Evolutionary conservation across 257 asterid genomes (phyloP).

Genomic region (Solanum medicagineum): DNA sequence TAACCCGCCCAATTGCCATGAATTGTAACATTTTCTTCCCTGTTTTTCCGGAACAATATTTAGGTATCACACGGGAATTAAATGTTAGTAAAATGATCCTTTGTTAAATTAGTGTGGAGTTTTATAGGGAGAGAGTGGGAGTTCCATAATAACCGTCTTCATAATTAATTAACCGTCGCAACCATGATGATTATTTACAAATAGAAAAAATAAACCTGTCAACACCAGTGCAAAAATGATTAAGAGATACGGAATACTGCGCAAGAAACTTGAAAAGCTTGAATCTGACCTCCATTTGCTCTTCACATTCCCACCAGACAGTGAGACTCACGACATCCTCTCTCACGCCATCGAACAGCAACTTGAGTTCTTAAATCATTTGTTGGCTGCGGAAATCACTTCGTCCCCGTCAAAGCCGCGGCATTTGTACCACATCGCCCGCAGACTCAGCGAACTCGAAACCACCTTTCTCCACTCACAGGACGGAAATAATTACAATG

Average conservation of each 20-base stretch:
- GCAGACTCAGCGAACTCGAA: constrained; percentile 7
- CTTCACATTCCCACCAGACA: constrained; percentile 11
- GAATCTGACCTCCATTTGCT: constrained; percentile 29
- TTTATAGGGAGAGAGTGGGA: background rate
- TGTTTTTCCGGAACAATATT: background rate
- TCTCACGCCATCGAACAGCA: constrained; percentile 6
- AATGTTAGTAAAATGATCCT: background rate
- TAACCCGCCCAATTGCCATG: no score
- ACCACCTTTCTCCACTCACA: background rate
- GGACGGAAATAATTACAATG: background rate
- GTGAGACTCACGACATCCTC: background rate
- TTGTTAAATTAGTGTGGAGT: background rate
- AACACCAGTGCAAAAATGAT: background rate
- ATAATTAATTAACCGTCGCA: background rate
- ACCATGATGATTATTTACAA: background rate
- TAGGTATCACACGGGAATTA: background rate
- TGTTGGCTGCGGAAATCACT: constrained; percentile 8
- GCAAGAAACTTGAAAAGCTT: constrained; percentile 47
- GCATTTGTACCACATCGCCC: constrained; percentile 3
- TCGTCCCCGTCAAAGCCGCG: constrained; percentile 6
- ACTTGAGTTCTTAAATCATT: constrained; percentile 4
- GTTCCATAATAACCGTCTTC: background rate
- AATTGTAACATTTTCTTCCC: no score
- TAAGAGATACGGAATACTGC: constrained; percentile 13
- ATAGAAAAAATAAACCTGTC: background rate